phyloP scores from a whole-genome alignment of 1,284 basidiomycete genomes.

The Irpex sp. region DNA sequence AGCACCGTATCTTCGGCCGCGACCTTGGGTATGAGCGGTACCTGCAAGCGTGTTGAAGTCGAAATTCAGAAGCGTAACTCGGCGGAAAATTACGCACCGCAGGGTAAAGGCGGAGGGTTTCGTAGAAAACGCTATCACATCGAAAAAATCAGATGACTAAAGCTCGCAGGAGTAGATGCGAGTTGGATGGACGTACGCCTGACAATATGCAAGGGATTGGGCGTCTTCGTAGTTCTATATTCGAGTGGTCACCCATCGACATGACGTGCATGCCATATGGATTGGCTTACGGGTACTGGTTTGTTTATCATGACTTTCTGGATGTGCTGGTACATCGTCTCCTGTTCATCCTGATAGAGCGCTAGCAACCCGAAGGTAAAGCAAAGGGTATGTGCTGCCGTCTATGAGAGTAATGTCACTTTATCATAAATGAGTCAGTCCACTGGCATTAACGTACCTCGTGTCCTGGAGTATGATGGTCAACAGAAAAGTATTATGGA shows the following conservation, averaged over 20 bases:
- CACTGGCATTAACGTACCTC: slow-evolving; percentile 33
- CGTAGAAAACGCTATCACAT: slow-evolving; percentile 44
- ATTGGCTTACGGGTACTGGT: slow-evolving; percentile 32
- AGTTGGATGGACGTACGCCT: slow-evolving; percentile 32
- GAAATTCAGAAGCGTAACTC: background rate
- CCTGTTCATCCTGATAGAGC: slow-evolving; percentile 54
- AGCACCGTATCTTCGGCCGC: slow-evolving; percentile 44
- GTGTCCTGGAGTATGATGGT: slow-evolving; percentile 4
- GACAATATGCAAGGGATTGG: slow-evolving; percentile 37
- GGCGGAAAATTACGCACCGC: slow-evolving; percentile 33
- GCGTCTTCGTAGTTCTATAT: slow-evolving; percentile 51
- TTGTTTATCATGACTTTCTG: slow-evolving; percentile 35
- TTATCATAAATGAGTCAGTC: background rate
- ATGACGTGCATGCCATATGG: too few relatives aligned
- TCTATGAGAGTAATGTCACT: slow-evolving; percentile 23
- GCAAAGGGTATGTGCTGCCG: slow-evolving; percentile 47
- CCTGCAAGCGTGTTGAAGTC: slow-evolving; percentile 25
- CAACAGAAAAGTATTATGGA: too few relatives aligned
- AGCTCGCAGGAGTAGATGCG: background rate
- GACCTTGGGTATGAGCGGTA: slow-evolving; percentile 43
- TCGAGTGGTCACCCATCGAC: background rate
- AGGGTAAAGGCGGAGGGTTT: slow-evolving; percentile 55
- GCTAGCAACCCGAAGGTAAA: slow-evolving; percentile 49
- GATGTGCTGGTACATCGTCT: slow-evolving; percentile 50
- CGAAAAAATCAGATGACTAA: too few relatives aligned